Conservation (phyloP, 2,329 filamentous ascomycete genomes). For the Pyricularia grisea region DNA sequence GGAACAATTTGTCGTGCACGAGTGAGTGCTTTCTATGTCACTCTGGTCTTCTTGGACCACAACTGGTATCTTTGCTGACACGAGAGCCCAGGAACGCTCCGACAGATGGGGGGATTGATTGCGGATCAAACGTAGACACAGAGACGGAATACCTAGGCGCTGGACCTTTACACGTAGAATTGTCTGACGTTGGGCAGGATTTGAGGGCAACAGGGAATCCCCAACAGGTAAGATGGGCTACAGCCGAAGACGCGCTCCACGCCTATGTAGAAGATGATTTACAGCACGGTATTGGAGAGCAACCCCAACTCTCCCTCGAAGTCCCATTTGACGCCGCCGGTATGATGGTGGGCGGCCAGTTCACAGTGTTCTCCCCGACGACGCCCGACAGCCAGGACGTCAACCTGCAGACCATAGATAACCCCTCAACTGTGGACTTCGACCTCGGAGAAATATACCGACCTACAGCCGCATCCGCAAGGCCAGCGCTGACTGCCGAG, state of each 20-base stretch:
- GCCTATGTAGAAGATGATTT: background rate
- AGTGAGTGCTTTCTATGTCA: background rate
- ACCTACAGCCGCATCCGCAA: background rate
- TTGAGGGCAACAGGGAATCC: background rate
- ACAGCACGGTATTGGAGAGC: background rate
- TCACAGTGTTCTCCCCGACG: background rate
- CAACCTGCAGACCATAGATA: background rate
- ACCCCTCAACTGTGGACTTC: background rate
- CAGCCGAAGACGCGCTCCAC: background rate
- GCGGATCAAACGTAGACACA: background rate
- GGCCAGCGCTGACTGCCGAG: background rate
- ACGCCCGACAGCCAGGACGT: background rate
- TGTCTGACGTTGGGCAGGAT: background rate
- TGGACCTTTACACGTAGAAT: background rate
- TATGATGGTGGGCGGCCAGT: background rate
- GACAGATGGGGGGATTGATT: background rate
- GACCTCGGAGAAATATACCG: background rate
- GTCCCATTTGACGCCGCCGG: background rate
- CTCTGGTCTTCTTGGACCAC: background rate
- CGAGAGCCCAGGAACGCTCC: background rate
- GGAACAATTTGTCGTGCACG: background rate
- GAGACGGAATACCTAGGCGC: background rate
- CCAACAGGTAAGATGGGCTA: background rate
- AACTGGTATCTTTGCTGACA: background rate
- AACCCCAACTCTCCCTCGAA: background rate